A percentile compares a stretch with the other conserved stretches of the same genome.
phyloP scores from a whole-genome alignment of 2,329 filamentous ascomycete genomes.

The Dactylella cylindrospora region DNA sequence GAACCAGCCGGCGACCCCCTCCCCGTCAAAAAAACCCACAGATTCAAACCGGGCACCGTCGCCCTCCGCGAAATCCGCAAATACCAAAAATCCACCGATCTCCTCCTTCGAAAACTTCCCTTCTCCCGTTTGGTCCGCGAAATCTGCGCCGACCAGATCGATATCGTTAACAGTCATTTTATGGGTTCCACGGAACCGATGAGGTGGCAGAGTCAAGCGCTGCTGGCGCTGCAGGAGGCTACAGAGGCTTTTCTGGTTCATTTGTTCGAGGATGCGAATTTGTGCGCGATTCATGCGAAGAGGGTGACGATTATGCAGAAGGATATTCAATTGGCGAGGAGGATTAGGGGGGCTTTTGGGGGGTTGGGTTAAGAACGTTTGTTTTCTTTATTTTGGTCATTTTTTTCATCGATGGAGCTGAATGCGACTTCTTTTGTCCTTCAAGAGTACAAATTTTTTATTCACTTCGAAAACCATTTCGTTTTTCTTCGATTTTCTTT shows the following conservation, averaged over 20 bases:
- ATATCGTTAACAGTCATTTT: constrained; percentile 44
- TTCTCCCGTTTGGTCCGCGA: constrained; percentile 72
- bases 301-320: constrained; percentile 97
- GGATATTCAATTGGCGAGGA: constrained; percentile 87
- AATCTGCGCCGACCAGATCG: constrained; percentile 55
- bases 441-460: constrained; percentile 28
- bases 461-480: not conserved
- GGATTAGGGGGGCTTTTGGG: constrained; percentile 77
- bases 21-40: constrained; percentile 59
- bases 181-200: constrained; percentile 63
- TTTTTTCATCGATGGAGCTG: not conserved
- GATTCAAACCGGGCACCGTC: constrained; percentile 77
- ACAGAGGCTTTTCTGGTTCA: constrained; percentile 95
- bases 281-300: constrained; percentile 96
- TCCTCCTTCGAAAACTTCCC: constrained; percentile 77
- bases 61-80: constrained; percentile 88
- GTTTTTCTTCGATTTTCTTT: not conserved
- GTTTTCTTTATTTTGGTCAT: too few relatives aligned
- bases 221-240: constrained; percentile 89
- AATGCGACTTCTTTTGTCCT: not conserved
- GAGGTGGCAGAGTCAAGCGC: constrained; percentile 94
- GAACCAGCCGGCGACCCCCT: constrained; percentile 72
- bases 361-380: constrained; percentile 65
- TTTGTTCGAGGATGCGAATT: constrained; percentile 93
- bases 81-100: constrained; percentile 86